phyloP scores from a whole-genome alignment of 768 basidiomycete genomes.

The Agrocybe chaxingu region DNA sequence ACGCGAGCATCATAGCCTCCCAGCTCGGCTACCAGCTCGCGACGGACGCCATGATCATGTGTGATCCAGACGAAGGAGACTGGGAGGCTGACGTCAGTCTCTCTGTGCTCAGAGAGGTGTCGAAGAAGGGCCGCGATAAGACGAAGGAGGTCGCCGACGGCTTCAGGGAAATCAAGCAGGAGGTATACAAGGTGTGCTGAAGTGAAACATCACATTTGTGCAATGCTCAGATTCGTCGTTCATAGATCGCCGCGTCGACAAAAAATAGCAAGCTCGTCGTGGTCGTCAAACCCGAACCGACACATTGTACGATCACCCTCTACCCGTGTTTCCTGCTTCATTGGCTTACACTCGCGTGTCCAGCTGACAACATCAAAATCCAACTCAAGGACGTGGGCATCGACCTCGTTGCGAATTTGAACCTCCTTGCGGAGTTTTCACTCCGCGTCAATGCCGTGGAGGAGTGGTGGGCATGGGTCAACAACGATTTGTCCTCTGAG shows the following conservation, averaged over 20 bases:
- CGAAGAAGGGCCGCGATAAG: slow-evolving; percentile 22
- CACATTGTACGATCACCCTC: slow-evolving; percentile 24
- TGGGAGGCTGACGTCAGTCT: slow-evolving; percentile 17
- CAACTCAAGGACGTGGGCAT: slow-evolving; percentile 32
- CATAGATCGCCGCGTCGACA: slow-evolving; percentile 35
- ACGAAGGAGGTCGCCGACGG: slow-evolving; percentile 22
- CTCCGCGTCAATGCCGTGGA: slow-evolving; percentile 21
- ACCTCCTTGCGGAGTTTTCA: slow-evolving; percentile 30
- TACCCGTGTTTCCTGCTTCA: background rate
- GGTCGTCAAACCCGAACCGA: slow-evolving; percentile 31
- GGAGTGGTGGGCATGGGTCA: slow-evolving; percentile 31
- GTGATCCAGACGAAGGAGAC: slow-evolving; percentile 16
- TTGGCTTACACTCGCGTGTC: background rate
- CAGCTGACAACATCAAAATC: slow-evolving; percentile 29
- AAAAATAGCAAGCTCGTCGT: slow-evolving; percentile 30
- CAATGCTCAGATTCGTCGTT: background rate
- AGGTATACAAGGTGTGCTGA: slow-evolving; percentile 30
- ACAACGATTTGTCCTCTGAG: slow-evolving; percentile 21
- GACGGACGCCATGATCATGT: slow-evolving; percentile 20
- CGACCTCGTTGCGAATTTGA: slow-evolving; percentile 36
- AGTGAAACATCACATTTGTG: background rate
- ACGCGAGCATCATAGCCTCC: slow-evolving; percentile 26
- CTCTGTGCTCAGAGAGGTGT: slow-evolving; percentile 21
- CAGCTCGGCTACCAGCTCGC: slow-evolving; percentile 25
- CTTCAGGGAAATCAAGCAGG: slow-evolving; percentile 32